Evolutionary conservation across 192 early-diverging fungal species (phyloP).

Genomic region (Chytriomyces confervae): DNA sequence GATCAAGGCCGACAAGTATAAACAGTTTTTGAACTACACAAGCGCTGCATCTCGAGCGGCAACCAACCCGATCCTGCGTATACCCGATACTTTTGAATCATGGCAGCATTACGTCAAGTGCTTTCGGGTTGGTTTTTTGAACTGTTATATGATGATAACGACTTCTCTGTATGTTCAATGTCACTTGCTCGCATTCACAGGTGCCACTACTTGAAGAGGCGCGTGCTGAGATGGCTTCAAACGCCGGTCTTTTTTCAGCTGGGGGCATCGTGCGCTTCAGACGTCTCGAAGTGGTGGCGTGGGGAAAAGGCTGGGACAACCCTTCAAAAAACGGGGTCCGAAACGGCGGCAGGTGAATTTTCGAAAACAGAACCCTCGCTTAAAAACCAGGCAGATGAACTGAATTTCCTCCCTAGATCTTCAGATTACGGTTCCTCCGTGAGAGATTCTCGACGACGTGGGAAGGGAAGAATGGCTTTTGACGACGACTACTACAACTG

Average conservation of each 20-base stretch:
- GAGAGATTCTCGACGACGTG: background rate
- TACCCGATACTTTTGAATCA: too few species aligned
- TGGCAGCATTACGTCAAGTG: background rate
- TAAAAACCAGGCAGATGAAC: background rate
- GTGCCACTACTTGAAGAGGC: constrained; percentile 17
- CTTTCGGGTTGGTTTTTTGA: background rate
- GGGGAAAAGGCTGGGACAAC: constrained; percentile 2
- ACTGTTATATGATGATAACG: background rate
- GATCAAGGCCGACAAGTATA: background rate
- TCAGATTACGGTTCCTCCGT: background rate
- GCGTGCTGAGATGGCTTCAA: constrained; percentile 12
- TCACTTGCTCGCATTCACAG: background rate
- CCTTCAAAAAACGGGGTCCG: background rate
- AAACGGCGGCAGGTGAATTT: background rate
- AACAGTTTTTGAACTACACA: background rate
- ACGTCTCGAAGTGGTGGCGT: constrained; percentile 6
- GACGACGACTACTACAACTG: background rate
- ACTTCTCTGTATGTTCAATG: background rate
- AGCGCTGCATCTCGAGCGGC: background rate
- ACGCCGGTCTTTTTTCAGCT: constrained; percentile 2
- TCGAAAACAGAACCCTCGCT: background rate
- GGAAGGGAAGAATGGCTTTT: background rate
- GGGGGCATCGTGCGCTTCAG: background rate
- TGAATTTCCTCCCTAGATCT: background rate
- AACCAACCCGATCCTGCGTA: too few species aligned